phyloP scores from a whole-genome alignment of 2,329 filamentous ascomycete genomes.

The Beauveria australis region DNA sequence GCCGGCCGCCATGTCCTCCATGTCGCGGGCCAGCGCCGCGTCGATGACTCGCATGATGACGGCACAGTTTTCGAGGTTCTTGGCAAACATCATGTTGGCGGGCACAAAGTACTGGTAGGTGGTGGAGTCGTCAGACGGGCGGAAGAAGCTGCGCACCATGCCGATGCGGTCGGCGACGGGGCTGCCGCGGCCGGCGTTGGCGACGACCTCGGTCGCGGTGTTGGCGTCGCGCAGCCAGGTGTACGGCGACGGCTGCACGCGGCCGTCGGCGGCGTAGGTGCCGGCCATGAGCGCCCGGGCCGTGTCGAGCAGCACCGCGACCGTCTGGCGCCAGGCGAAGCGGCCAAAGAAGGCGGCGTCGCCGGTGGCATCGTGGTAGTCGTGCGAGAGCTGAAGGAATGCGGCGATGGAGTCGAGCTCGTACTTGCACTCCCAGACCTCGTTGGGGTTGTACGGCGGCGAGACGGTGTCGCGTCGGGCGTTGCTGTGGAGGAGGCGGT shows the following conservation, averaged over 20 bases:
- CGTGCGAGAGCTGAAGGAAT: slow-evolving; percentile 72
- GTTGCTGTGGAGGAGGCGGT: background rate
- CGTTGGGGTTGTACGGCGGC: slow-evolving; percentile 57
- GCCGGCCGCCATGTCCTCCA: slow-evolving; percentile 45
- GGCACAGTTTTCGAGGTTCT: slow-evolving; percentile 47
- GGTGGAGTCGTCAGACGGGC: slow-evolving; percentile 82
- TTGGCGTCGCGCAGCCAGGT: slow-evolving; percentile 69
- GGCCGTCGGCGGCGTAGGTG: slow-evolving; percentile 59
- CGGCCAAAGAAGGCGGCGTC: slow-evolving; percentile 68
- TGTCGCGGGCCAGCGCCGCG: slow-evolving; percentile 45
- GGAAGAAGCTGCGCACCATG: slow-evolving; percentile 78
- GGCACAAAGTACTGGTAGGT: slow-evolving; percentile 84
- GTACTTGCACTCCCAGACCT: slow-evolving; percentile 94
- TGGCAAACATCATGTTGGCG: slow-evolving; percentile 76
- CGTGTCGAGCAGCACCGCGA: slow-evolving; percentile 61
- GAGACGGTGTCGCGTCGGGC: slow-evolving; percentile 42
- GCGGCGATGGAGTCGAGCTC: slow-evolving; percentile 86
- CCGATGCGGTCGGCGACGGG: slow-evolving; percentile 73
- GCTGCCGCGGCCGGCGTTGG: slow-evolving; percentile 68
- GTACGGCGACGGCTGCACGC: slow-evolving; percentile 54
- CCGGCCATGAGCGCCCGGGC: slow-evolving; percentile 63
- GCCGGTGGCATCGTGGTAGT: slow-evolving; percentile 67
- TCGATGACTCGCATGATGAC: slow-evolving; percentile 36
- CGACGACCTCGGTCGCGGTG: slow-evolving; percentile 71
- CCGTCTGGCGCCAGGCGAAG: slow-evolving; percentile 62